These are phyloP conservation scores for Clavispora asparagi DNA, from an alignment of 805 yeast species.

Conservation along the genomic window DNA sequence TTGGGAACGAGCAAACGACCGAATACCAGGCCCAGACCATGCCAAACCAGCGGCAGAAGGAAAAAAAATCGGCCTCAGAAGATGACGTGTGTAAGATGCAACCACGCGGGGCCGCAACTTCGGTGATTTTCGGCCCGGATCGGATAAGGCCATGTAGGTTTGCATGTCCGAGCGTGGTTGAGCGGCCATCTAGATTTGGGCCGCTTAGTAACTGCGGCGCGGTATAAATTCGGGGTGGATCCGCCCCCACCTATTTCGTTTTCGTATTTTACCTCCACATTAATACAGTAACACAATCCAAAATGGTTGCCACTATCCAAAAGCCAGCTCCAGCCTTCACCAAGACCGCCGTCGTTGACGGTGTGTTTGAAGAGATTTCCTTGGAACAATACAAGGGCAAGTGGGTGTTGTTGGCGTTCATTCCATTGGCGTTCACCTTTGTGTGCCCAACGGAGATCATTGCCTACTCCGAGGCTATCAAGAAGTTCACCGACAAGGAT, in stretches of 20 bases:
- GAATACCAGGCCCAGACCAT: too few relatives aligned
- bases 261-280: background rate
- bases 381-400: constrained; percentile 96
- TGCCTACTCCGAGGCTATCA: constrained; percentile 94
- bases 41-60: background rate
- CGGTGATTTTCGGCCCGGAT: background rate
- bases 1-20: background rate
- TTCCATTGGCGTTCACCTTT: constrained; percentile 98
- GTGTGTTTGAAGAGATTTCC: constrained; percentile 90
- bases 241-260: background rate
- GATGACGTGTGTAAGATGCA: too few relatives aligned
- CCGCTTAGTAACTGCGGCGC: constrained; percentile 11
- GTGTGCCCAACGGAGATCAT: constrained; percentile 99
- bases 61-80: too few relatives aligned
- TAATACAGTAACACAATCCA: background rate
- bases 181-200: constrained; percentile 11
- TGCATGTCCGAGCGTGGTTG: background rate
- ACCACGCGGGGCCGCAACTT: too few relatives aligned
- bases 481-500: constrained; percentile 81
- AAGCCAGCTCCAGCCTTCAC: constrained; percentile 95
- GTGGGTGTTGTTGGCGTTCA: constrained; percentile 95
- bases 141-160: background rate
- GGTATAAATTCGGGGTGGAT: constrained; percentile 9
- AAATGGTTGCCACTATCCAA: constrained; percentile 87
- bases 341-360: constrained; percentile 97